Conservation (phyloP, 169 alveolate species). For the Plasmodium blacklocki region DNA sequence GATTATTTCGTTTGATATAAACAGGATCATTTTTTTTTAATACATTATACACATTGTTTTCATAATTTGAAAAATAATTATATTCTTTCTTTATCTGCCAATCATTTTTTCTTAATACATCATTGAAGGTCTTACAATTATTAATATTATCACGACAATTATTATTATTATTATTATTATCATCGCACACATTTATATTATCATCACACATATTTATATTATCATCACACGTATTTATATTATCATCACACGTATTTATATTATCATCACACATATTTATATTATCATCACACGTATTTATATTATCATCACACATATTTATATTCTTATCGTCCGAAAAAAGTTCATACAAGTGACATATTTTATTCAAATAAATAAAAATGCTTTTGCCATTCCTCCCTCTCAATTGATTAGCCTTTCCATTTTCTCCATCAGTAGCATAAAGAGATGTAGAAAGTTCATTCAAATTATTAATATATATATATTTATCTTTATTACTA, state of each 20-base stretch:
- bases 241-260: neutral
- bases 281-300: neutral
- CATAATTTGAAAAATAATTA: conserved; percentile 25
- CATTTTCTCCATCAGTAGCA: conserved; percentile 52
- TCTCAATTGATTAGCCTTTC: conserved; percentile 59
- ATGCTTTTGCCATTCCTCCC: conserved; percentile 49
- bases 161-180: neutral
- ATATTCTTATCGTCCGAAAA: neutral
- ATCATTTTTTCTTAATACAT: neutral
- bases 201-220: neutral
- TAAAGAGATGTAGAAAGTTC: conserved; percentile 47
- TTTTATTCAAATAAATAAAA: conserved; percentile 40
- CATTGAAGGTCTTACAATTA: neutral
- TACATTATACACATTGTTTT: conserved; percentile 45
- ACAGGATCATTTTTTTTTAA: conserved; percentile 62
- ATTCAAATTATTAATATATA: conserved; percentile 33
- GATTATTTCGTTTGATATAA: conserved; percentile 57
- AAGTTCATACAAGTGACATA: conserved; percentile 54
- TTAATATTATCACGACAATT: neutral
- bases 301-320: neutral
- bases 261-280: neutral
- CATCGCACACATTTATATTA: neutral
- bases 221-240: neutral
- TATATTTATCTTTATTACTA: conserved; percentile 30
- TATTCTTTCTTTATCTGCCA: neutral